Conservation (phyloP, 108 stramenopile species). For the Cyclotella baltica region DNA sequence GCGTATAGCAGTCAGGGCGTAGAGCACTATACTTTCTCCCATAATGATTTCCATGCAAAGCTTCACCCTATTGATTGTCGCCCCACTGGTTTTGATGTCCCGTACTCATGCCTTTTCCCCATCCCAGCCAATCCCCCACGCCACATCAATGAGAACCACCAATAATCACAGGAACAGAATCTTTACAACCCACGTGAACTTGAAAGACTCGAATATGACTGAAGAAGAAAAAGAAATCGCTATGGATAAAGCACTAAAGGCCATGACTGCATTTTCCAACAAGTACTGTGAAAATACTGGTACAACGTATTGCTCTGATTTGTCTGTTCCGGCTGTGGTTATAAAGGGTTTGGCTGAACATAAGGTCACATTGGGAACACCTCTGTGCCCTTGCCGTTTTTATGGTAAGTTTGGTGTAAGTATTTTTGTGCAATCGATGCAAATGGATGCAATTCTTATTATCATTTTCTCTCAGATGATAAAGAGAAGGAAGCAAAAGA, state of each 20-base stretch:
- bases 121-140: not conserved
- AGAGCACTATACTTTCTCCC: too few species aligned
- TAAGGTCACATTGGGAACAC: slow-evolving; percentile 86
- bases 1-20: too few species aligned
- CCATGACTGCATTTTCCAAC: slow-evolving; percentile 89
- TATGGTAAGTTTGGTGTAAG: too few species aligned
- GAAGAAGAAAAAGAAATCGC: slow-evolving; percentile 62
- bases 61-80: not conserved
- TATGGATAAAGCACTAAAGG: slow-evolving; percentile 78
- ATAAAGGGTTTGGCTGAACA: slow-evolving; percentile 93
- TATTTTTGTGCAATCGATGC: too few species aligned
- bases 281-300: slow-evolving; percentile 78
- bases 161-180: not conserved
- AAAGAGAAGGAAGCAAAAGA: slow-evolving; percentile 90
- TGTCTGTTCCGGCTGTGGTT: slow-evolving; percentile 81
- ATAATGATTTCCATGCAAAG: not conserved
- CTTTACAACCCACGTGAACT: not conserved
- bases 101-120: slow-evolving; percentile 9
- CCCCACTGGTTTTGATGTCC: not conserved
- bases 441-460: too few species aligned
- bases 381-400: slow-evolving; percentile 91
- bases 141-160: not conserved
- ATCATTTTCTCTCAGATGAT: too few species aligned
- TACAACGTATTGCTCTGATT: slow-evolving; percentile 75
- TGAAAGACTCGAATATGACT: slow-evolving; percentile 64